Conservation (phyloP, 2,329 filamentous ascomycete genomes). For the Teratosphaeria destructans region DNA sequence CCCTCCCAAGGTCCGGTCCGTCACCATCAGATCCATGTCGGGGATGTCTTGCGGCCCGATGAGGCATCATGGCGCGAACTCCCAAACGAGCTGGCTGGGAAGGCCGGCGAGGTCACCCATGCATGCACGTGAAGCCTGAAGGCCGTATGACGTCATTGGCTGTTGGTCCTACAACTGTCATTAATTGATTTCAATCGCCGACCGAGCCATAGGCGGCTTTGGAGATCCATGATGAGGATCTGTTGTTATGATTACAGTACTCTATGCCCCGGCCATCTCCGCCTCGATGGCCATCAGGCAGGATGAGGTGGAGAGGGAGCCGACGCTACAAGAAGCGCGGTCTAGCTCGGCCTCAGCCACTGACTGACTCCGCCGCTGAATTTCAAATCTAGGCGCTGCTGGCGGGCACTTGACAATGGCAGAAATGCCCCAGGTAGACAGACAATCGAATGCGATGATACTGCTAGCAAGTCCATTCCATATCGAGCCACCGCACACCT, state of each 20-base stretch:
- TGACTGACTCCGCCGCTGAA: neutral
- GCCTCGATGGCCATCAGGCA: neutral
- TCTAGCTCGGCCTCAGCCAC: neutral
- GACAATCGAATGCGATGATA: too few relatives aligned
- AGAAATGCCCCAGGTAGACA: too few relatives aligned
- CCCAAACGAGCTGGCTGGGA: neutral
- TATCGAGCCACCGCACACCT: too few relatives aligned
- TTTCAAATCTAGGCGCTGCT: neutral
- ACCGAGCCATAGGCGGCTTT: too few relatives aligned
- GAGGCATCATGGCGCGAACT: neutral
- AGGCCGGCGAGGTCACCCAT: neutral
- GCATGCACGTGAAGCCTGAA: neutral
- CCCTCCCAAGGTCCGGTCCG: neutral
- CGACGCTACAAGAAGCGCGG: neutral
- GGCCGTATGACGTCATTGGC: neutral
- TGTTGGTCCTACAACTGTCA: neutral
- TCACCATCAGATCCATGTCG: neutral
- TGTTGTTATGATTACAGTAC: too few relatives aligned
- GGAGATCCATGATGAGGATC: too few relatives aligned
- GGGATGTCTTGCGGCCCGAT: neutral
- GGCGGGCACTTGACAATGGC: too few relatives aligned
- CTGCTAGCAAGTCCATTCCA: too few relatives aligned
- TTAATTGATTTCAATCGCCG: too few relatives aligned
- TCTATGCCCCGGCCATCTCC: neutral
- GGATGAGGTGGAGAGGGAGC: neutral